Evolutionary conservation across 1,284 basidiomycete species (phyloP).

Genomic region (Trichosporon asahii): DNA sequence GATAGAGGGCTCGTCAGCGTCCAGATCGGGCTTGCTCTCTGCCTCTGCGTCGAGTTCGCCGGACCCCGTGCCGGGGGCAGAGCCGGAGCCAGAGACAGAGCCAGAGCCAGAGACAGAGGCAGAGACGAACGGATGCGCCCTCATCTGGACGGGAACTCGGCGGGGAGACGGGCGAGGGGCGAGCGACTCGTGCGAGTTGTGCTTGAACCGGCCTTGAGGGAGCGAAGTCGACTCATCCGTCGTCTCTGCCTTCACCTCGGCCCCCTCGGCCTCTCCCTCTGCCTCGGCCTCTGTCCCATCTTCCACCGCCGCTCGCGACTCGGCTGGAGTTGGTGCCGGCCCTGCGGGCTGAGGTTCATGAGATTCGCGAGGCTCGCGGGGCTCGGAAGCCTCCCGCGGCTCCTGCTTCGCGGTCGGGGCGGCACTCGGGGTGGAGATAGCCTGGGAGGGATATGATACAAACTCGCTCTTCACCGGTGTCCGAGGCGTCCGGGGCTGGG

Average conservation of each 20-base stretch:
- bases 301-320: no score
- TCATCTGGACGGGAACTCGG: background rate
- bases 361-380: no score
- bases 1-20: background rate
- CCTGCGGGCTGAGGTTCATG: no score
- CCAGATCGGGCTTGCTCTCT: background rate
- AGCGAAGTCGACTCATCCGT: background rate
- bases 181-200: background rate
- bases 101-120: background rate
- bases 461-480: background rate
- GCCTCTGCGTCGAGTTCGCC: no score
- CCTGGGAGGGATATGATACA: background rate
- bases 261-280: background rate
- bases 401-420: background rate
- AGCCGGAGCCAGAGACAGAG: no score
- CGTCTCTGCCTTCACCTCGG: background rate
- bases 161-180: background rate
- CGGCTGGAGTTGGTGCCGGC: no score
- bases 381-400: background rate
- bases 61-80: no score
- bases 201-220: background rate
- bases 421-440: background rate
- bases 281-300: background rate
- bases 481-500: background rate
- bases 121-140: background rate